These are phyloP conservation scores for Fusarium sp. DNA, from an alignment of 2,329 filamentous ascomycete genomes.

Conservation along the genomic window DNA sequence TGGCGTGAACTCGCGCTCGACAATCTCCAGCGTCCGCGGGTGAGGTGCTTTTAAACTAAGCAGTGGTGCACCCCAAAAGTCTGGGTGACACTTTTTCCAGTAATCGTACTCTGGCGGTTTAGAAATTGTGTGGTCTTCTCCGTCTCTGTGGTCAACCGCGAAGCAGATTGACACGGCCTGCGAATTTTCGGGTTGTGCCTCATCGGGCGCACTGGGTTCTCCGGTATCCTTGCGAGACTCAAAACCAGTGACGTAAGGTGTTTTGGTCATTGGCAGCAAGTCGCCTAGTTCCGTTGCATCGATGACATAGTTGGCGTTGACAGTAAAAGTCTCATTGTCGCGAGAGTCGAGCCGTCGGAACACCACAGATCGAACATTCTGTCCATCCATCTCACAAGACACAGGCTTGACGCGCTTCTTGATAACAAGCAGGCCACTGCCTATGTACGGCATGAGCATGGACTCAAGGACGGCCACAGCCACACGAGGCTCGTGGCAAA, in stretches of 20 bases:
- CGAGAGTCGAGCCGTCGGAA: slow-evolving; percentile 17
- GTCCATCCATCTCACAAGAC: slow-evolving; percentile 38
- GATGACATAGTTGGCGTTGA: slow-evolving; percentile 34
- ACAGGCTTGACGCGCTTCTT: slow-evolving; percentile 40
- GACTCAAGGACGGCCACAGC: slow-evolving; percentile 48
- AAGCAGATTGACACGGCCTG: slow-evolving; percentile 51
- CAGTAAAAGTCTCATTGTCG: slow-evolving; percentile 3
- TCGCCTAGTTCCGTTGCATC: slow-evolving; percentile 38
- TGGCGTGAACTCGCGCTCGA: slow-evolving; percentile 48
- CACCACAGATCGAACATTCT: slow-evolving; percentile 13
- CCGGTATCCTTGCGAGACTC: slow-evolving; percentile 46
- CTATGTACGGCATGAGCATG: slow-evolving; percentile 47
- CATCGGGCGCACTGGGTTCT: slow-evolving; percentile 46
- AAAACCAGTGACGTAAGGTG: slow-evolving; percentile 48
- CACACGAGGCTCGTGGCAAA: slow-evolving; percentile 49
- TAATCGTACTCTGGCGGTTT: slow-evolving; percentile 44
- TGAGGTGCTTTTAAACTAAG: slow-evolving; percentile 47
- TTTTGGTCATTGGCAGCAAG: slow-evolving; percentile 43
- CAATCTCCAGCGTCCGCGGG: slow-evolving; percentile 47
- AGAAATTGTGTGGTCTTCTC: slow-evolving; percentile 45
- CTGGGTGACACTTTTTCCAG: slow-evolving; percentile 44
- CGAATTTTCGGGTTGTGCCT: slow-evolving; percentile 47
- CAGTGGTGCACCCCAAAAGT: slow-evolving; percentile 48
- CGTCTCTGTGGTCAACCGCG: slow-evolving; percentile 49
- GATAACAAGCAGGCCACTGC: slow-evolving; percentile 42